phyloP scores from a whole-genome alignment of 306 rosid species.

The Citrullus amarus region DNA sequence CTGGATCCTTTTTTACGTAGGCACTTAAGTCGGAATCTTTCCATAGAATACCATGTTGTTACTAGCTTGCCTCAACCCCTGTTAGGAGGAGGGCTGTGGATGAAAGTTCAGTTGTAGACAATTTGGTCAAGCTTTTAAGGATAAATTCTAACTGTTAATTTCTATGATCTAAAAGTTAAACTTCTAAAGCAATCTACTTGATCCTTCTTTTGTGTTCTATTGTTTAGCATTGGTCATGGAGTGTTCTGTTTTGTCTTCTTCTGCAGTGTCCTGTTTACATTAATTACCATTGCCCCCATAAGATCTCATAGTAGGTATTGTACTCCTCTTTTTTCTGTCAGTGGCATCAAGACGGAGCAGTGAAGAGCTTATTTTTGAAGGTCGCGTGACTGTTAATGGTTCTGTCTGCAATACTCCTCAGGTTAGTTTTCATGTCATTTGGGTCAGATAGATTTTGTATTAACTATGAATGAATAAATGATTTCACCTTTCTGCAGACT shows the following conservation, averaged over 20 bases:
- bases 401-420: slow-evolving; percentile 78
- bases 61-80: neutral
- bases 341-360: slow-evolving; percentile 89
- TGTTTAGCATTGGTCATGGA: slow-evolving; percentile 3
- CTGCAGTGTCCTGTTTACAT: neutral
- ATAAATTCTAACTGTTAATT: neutral
- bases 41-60: neutral
- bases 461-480: neutral
- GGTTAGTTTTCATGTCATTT: slow-evolving; percentile 22
- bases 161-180: neutral
- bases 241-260: neutral
- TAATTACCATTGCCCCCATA: no score
- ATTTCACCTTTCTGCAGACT: slow-evolving; percentile 36
- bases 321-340: slow-evolving; percentile 15
- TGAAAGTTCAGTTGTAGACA: neutral
- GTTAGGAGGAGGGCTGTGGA: neutral
- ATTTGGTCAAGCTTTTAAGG: neutral
- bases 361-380: slow-evolving; percentile 83
- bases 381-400: slow-evolving; percentile 76
- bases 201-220: neutral
- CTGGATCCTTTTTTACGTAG: neutral
- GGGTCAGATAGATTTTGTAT: neutral
- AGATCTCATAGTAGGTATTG: neutral
- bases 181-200: neutral
- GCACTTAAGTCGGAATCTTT: neutral